phyloP scores from a whole-genome alignment of 2,329 filamentous ascomycete genomes.

The Zymoseptoria pseudotritici region DNA sequence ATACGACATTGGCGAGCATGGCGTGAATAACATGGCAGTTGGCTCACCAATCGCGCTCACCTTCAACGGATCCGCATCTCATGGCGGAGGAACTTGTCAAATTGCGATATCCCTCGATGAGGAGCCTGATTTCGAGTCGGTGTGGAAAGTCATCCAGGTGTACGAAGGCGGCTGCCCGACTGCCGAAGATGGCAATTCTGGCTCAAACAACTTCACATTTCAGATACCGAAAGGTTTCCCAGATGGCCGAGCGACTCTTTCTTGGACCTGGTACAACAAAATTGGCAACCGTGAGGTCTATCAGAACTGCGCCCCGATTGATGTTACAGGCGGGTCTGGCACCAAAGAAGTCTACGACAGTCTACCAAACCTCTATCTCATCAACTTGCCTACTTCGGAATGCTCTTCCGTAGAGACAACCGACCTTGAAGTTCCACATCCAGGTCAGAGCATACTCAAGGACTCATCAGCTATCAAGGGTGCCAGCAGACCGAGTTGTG shows the following conservation, averaged over 20 bases:
- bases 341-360: constrained; percentile 45
- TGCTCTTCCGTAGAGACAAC: constrained; percentile 49
- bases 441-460: constrained; percentile 42
- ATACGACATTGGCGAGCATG: constrained; percentile 36
- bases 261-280: constrained; percentile 85
- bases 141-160: constrained; percentile 83
- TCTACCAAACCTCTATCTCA: constrained; percentile 63
- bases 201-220: constrained; percentile 56
- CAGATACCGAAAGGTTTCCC: constrained; percentile 65
- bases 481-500: constrained; percentile 16
- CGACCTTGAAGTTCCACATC: constrained; percentile 54
- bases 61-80: constrained; percentile 67
- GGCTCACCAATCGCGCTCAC: constrained; percentile 55
- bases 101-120: constrained; percentile 71
- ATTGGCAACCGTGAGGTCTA: constrained; percentile 89
- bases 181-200: constrained; percentile 47
- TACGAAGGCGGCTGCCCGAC: constrained; percentile 80
- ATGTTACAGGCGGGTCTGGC: constrained; percentile 45
- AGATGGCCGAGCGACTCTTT: constrained; percentile 66
- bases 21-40: constrained; percentile 55
- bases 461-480: not conserved
- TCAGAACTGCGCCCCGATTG: constrained; percentile 83
- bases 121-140: constrained; percentile 56
- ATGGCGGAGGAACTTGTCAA: constrained; percentile 89
- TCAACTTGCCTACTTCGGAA: constrained; percentile 50